Percentiles rank a stretch among this genome's conserved stretches.
Evolutionary conservation across 2,329 filamentous ascomycete genomes (phyloP).

Genomic region (Epicoccum sorghinum): DNA sequence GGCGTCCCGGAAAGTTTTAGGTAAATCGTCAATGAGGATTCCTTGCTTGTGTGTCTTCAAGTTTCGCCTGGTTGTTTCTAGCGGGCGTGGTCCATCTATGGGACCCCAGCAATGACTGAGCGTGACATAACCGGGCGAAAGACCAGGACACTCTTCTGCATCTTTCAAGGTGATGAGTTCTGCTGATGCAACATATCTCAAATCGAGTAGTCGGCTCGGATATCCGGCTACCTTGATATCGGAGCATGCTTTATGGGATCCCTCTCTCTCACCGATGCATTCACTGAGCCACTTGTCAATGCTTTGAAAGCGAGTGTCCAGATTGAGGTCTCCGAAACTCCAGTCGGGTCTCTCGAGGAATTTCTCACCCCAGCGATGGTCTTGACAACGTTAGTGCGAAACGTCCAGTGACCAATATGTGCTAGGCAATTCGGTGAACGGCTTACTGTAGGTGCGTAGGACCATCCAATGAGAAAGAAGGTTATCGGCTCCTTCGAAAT

Average conservation of each 20-base stretch:
- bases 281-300: neutral
- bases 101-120: conserved; percentile 3
- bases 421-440: no score
- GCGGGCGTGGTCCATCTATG: neutral
- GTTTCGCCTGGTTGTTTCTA: neutral
- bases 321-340: neutral
- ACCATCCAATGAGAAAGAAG: no score
- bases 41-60: neutral
- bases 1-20: neutral
- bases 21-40: neutral
- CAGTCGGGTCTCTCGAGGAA: neutral
- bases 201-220: neutral
- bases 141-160: neutral
- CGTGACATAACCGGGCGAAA: neutral
- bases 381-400: neutral
- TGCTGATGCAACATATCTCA: neutral
- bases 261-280: neutral
- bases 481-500: no score
- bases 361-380: no score
- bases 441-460: no score
- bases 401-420: no score
- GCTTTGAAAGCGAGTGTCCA: neutral
- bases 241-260: neutral
- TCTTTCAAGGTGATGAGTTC: neutral
- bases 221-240: neutral